These are phyloP conservation scores for Waitea zeae DNA, from an alignment of 1,284 basidiomycete species.

Conservation along the genomic window DNA sequence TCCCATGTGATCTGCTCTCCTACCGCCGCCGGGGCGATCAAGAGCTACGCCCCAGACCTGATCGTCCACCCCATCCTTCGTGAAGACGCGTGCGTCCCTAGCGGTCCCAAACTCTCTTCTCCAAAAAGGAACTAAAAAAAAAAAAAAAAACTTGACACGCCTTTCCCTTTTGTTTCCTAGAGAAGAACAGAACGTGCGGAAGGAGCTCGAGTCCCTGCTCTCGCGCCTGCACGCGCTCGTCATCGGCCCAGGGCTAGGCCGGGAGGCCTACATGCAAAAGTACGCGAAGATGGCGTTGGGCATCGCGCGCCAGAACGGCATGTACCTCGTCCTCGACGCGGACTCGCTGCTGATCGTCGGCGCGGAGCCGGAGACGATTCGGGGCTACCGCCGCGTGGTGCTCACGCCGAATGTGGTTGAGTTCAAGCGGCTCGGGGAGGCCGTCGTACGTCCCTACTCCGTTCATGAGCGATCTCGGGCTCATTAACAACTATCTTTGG, in stretches of 20 bases:
- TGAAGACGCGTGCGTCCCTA: conserved; percentile 19
- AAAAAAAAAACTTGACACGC: not conserved
- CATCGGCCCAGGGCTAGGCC: conserved; percentile 84
- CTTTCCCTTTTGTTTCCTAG: conserved; percentile 21
- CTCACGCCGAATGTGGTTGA: conserved; percentile 93
- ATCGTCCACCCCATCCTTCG: conserved; percentile 88
- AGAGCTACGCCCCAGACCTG: conserved; percentile 88
- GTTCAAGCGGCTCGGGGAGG: conserved; percentile 72
- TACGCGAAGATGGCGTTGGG: conserved; percentile 44
- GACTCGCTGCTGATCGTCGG: conserved; percentile 76
- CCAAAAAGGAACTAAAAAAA: not conserved
- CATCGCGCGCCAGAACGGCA: conserved; percentile 20
- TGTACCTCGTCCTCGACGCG: conserved; percentile 89
- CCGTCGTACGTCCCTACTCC: conserved; percentile 28
- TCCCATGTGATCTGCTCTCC: conserved; percentile 97
- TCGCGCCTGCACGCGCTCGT: conserved; percentile 83
- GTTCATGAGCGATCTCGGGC: not conserved
- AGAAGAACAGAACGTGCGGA: conserved; percentile 23
- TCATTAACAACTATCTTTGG: no score
- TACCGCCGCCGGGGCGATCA: conserved; percentile 78
- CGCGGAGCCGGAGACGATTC: conserved; percentile 56
- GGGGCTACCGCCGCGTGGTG: conserved; percentile 67
- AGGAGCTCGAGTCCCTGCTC: conserved; percentile 55
- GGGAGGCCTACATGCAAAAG: conserved; percentile 79
- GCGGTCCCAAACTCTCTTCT: not conserved